Percentiles rank a stretch among this genome's conserved stretches.
phyloP scores from a whole-genome alignment of 2,329 filamentous ascomycete genomes.

The Pestalotiopsis sp. region DNA sequence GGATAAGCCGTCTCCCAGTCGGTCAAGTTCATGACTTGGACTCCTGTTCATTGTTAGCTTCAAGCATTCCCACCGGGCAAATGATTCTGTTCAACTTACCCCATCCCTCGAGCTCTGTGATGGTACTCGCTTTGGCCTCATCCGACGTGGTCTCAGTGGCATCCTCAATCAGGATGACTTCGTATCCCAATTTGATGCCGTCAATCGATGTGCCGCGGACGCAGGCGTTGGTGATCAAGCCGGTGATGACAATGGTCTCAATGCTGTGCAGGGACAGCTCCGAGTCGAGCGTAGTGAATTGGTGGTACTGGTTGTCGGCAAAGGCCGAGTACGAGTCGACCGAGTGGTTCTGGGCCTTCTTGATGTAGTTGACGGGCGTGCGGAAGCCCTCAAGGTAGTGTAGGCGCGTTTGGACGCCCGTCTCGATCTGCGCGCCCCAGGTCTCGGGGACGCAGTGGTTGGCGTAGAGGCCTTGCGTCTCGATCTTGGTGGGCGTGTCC shows the following conservation, averaged over 20 bases:
- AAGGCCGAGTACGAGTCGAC: slow-evolving; percentile 23
- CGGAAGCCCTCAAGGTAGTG: slow-evolving; percentile 19
- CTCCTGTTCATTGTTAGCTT: slow-evolving; percentile 1
- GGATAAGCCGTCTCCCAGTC: slow-evolving; percentile 1
- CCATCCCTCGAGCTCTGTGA: slow-evolving; percentile 20
- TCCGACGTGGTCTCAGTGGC: slow-evolving; percentile 18
- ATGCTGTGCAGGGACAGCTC: slow-evolving; percentile 20
- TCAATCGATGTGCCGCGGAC: slow-evolving; percentile 22
- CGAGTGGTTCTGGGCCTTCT: slow-evolving; percentile 22
- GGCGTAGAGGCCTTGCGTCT: slow-evolving; percentile 21
- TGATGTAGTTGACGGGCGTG: slow-evolving; percentile 21
- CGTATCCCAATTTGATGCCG: slow-evolving; percentile 21
- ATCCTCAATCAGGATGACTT: slow-evolving; percentile 20
- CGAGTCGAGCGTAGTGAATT: slow-evolving; percentile 21
- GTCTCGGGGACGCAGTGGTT: slow-evolving; percentile 21
- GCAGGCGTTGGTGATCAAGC: slow-evolving; percentile 20
- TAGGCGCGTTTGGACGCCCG: slow-evolving; percentile 17
- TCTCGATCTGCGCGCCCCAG: slow-evolving; percentile 21
- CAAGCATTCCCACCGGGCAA: neutral
- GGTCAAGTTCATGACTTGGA: slow-evolving; percentile 7
- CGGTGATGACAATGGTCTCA: slow-evolving; percentile 20
- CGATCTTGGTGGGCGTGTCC: slow-evolving; percentile 20
- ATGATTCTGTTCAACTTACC: neutral
- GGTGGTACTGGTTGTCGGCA: slow-evolving; percentile 23
- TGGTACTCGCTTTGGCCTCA: slow-evolving; percentile 18